Evolutionary conservation across 179 eudicot species (phyloP), one percentile per base, ranked within the genome.

Genomic region (Pouteria campechiana): DNA sequence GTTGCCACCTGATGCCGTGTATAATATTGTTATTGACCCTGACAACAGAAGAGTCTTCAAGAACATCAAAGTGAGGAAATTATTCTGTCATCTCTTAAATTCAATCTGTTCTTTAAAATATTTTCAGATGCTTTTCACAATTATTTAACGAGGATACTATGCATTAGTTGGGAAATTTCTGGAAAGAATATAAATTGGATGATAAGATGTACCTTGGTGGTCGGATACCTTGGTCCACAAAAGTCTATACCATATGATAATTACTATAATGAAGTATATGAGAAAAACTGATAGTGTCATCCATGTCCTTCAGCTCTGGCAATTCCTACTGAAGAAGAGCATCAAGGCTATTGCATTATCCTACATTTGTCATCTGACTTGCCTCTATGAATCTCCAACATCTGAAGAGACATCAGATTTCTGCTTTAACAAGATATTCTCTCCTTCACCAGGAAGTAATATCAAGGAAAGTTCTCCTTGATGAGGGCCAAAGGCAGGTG

Each of bases 1-100:
- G 28, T 60, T 92, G 68, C 99, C 99, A 1, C 99, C 96, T 11
- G 99, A 92, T 69, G 93, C 94, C 2, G 75, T 92, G 41, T 92
- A 75, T 58, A 65, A 83, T 61, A 87, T 92, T 56, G 94, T 92
- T 17, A 92, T 60, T 30, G 96, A 87, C 57, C 96, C 99, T 49
- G 99, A 83, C 59, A 92, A 81, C 49, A 83, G 63, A 66, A 73
- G 94, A 52, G 94, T 92, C 64, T 92, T 92, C 83, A 83, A 81
- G 64, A 92, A 83, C 59, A 80, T 92, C 43, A 64, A 92, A 96
- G 99, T 80, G 49, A 59, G 52, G 37, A 3, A 0, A 14, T 17
- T 11, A 23, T 15, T 37, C 23, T 16, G 12, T 28, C 7, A 30
- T 37, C 37, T 24, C n/a, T n/a, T n/a, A n/a, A n/a, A n/a, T n/a